phyloP scores from a whole-genome alignment of 2,329 filamentous ascomycete species.

The Ploettnerulaceae sp. region DNA sequence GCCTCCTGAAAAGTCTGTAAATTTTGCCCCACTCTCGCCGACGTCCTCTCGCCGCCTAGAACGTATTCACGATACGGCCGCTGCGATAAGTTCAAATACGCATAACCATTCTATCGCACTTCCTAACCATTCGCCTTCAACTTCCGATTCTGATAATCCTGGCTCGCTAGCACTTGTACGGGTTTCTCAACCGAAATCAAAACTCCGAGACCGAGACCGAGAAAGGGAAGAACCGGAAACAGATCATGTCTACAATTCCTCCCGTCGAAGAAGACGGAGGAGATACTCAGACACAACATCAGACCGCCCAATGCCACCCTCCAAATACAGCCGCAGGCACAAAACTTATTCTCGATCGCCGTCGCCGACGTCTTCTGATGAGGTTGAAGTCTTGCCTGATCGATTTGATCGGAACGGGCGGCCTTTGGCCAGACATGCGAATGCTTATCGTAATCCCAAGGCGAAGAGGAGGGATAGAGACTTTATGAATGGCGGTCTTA shows the following conservation, averaged over 20 bases:
- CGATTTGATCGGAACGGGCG: slow-evolving; percentile 31
- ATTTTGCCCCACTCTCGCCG: slow-evolving; percentile 32
- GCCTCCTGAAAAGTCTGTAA: slow-evolving; percentile 29
- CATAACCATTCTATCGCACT: slow-evolving; percentile 3
- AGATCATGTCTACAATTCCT: slow-evolving; percentile 4
- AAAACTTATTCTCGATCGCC: slow-evolving; percentile 15
- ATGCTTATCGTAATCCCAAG: slow-evolving; percentile 2
- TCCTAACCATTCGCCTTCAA: neutral
- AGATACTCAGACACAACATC: slow-evolving; percentile 30
- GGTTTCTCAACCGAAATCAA: neutral
- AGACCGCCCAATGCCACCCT: slow-evolving; percentile 24
- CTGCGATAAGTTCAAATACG: neutral
- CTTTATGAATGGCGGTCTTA: neutral
- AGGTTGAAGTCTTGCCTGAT: slow-evolving; percentile 29
- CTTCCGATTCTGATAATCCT: slow-evolving; percentile 8
- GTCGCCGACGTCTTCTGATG: slow-evolving; percentile 12
- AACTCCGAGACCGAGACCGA: neutral
- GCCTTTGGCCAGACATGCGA: slow-evolving; percentile 17
- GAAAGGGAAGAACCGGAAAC: neutral
- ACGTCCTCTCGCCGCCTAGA: slow-evolving; percentile 25
- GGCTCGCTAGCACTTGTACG: neutral
- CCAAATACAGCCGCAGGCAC: slow-evolving; percentile 21
- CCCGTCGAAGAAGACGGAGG: slow-evolving; percentile 19
- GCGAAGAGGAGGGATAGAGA: neutral
- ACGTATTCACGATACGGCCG: slow-evolving; percentile 16